Evolutionary conservation across 2,329 filamentous ascomycete genomes (phyloP).

Genomic region (Samsoniella hepiali): DNA sequence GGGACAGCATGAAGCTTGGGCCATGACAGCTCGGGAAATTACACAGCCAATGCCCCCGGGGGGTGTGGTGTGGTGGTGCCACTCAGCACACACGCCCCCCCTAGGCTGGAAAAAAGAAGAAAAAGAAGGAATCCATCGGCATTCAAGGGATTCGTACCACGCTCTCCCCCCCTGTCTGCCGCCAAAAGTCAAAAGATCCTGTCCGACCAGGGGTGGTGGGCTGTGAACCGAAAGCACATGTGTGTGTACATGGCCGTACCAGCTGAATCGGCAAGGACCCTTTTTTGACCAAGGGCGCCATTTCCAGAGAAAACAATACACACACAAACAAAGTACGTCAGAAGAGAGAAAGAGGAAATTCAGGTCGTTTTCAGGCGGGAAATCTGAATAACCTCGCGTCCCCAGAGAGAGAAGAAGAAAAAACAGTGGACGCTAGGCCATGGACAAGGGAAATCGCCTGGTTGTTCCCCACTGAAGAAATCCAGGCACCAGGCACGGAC

Average conservation of each 20-base stretch:
- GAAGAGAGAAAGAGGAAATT: background rate
- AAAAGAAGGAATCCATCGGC: conserved; percentile 3
- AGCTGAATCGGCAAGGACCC: background rate
- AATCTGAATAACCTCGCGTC: background rate
- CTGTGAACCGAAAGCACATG: too few relatives aligned
- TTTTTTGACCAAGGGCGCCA: background rate
- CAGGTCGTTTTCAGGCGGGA: conserved; percentile 3
- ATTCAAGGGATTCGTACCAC: background rate
- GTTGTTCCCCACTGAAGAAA: conserved; percentile 1
- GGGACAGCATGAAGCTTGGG: conserved; percentile 1
- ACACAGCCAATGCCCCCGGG: background rate
- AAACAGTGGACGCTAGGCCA: background rate
- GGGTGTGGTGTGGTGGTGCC: background rate
- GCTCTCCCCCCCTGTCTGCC: background rate
- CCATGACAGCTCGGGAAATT: conserved; percentile 9
- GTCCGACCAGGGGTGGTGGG: background rate
- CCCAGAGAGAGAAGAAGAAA: background rate
- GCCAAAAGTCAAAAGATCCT: background rate
- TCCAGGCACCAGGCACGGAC: conserved; percentile 17
- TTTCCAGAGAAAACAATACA: too few relatives aligned
- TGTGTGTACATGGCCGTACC: background rate
- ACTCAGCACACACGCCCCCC: background rate
- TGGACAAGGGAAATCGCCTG: background rate
- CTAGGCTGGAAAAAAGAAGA: background rate
- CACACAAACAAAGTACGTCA: background rate